Evolutionary conservation across 1,284 basidiomycete species (phyloP), one percentile per base, ranked within the genome.

Genomic region (Apiotrichum gracile): DNA sequence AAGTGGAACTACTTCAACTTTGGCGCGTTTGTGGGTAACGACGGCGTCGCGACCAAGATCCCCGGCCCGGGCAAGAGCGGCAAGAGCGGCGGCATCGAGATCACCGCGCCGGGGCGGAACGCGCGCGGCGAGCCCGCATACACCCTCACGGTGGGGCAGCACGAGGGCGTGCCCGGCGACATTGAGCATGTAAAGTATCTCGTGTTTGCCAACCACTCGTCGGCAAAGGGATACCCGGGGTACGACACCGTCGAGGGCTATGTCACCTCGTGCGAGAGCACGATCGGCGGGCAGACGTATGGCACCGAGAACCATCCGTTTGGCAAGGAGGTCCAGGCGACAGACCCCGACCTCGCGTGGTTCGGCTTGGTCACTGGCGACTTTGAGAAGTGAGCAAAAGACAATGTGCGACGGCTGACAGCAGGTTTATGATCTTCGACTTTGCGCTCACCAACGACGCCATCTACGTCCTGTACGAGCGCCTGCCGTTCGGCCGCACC

Each of bases 161-260:
- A 37, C 12, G 33, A 17, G 14, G 6, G 24, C 13, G 19, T 43
- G 9, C 41, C 35, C 0, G 42, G 52, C 14, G 52, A 54, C 43
- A 33, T 54, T 21, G 52, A 54, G 19, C 52, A 49, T 17, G 42
- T 49, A 27, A 54, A 54, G 43, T 54, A 47, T 47, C 43, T 54
- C n/a, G 42, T 33, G 21, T 40, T 26, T 14, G 27, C 42, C 17
- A 46, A 45, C 29, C 26, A 14, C 27, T 35, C 48, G 9, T 45
- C 47, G 12, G 27, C 29, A 3, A 19, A 35, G 4, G 52, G 52
- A 9, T 49, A 41, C n/a, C 41, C 52, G 0, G 52, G 52, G 3
- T 49, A 19, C n/a, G 47, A 54, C 47, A 51, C 50, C 9, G 34
- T n/a, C 5, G 24, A 22, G 3, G 52, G 47, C 10, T 41, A 33